Base-by-base conservation (phyloP, 495 filamentous ascomycete species). In the Pyrenula aspistea region DNA sequence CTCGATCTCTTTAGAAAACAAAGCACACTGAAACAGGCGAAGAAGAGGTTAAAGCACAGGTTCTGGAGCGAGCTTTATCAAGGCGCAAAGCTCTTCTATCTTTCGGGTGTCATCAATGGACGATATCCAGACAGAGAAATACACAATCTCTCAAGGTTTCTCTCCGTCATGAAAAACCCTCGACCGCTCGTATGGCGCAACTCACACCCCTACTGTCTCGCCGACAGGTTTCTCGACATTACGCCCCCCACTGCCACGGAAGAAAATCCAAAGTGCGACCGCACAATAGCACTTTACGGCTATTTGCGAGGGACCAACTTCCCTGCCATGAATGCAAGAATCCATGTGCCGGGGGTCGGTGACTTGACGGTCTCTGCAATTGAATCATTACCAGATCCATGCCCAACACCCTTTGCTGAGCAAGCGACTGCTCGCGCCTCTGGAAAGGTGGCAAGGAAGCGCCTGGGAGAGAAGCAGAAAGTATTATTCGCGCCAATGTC, bases 151-250 rank as follows among this genome's bases (percentile, higher is more conserved):
- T 92, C 88, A 12, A 80, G 94, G 51, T 98, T 98, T 68, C 77
- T 98, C 61, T 91, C 87, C 2, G 89, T 98, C 62, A 97, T 97
- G 94, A 98, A 98, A 76, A 96, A 95, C 68, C 94, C 93, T 24
- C 82, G 93, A 51, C 93, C 93, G 2, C 73, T 98, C 3, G 76
- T 96, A n/a, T 98, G 93, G 93, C 82, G 94, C 53, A 96, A 97
- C 63, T 84, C 88, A 1, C 93, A 98, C 72, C 91, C 91, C 22
- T 98, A 98, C 67, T 83, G 87, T 54, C 71, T 98, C 52, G 89
- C 91, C 49, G 93, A 98, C 73, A 87, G 91, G 57, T 92, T 95
- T 68, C 79, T 94, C 56, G 93, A 98, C 65, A 78, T 97, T 60
- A 98, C 93, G 1, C 89, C 95, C 21, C 93, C 93, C 1, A 92